Conservation (phyloP, 75 land plant species). For the Cryptomeria japonica region DNA sequence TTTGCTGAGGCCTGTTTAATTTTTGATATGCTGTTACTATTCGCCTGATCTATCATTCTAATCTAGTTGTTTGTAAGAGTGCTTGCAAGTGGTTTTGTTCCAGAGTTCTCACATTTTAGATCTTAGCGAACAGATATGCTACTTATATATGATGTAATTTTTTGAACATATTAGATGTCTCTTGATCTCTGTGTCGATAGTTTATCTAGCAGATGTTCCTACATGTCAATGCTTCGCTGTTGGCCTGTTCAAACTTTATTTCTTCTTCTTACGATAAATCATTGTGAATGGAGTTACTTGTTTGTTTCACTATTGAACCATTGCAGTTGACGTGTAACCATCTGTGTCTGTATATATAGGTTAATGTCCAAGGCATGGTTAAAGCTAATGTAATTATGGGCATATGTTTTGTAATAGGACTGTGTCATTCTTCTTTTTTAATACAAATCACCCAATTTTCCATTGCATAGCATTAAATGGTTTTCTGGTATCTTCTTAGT, state of each 20-base stretch:
- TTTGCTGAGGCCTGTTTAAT: no score
- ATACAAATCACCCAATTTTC: background rate
- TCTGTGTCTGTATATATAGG: background rate
- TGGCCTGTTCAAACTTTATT: no score
- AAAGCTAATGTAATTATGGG: background rate
- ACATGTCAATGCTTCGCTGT: background rate
- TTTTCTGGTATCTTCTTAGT: background rate
- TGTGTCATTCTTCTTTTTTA: background rate
- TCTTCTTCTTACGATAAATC: background rate
- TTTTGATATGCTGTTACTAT: no score
- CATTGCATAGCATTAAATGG: background rate
- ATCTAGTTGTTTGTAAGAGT: no score
- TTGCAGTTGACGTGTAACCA: background rate
- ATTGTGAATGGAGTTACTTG: background rate
- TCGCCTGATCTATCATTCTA: no score
- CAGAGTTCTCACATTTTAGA: no score
- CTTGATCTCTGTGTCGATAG: background rate
- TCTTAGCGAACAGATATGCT: no score
- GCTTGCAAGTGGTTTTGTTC: no score
- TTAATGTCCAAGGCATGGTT: background rate
- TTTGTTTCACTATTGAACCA: no score
- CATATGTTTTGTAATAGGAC: background rate
- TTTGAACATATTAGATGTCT: background rate
- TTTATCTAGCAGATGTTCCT: background rate
- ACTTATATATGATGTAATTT: no score